Evolutionary conservation across 768 basidiomycete genomes (phyloP).

Genomic region (Mycena vulgaris): DNA sequence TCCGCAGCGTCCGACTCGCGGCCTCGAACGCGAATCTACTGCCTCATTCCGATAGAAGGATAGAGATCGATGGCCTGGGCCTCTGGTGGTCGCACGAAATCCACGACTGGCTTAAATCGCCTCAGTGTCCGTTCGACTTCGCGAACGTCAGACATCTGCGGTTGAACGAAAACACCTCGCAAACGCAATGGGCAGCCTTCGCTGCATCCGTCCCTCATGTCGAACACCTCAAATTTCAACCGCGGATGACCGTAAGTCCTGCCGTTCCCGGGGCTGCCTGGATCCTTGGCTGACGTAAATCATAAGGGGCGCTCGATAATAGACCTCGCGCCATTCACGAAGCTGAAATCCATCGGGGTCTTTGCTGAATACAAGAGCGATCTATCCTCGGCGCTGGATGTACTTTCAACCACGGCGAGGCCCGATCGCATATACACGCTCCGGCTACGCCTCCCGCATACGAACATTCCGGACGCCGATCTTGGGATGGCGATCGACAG

Average conservation of each 20-base stretch:
- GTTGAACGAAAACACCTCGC: not conserved
- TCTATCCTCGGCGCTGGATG: not conserved
- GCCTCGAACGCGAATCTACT: not conserved
- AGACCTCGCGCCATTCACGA: conserved; percentile 7
- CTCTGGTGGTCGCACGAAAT: not conserved
- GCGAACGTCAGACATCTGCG: not conserved
- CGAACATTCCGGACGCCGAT: not conserved
- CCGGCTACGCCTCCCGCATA: not conserved
- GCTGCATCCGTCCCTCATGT: not conserved
- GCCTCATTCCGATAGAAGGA: too few species aligned
- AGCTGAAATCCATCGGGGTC: conserved; percentile 5
- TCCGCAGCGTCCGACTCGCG: conserved; percentile 2
- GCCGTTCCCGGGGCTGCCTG: not conserved
- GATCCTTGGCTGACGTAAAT: not conserved
- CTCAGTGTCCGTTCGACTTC: not conserved
- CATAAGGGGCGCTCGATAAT: not conserved
- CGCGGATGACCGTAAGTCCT: not conserved
- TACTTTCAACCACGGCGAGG: not conserved
- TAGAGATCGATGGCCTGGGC: too few species aligned
- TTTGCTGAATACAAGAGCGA: conserved; percentile 12
- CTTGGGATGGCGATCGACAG: conserved; percentile 6
- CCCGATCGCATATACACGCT: not conserved
- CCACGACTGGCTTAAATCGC: not conserved
- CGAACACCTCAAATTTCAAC: not conserved
- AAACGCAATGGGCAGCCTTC: not conserved